Evolutionary conservation across 2,329 filamentous ascomycete species (phyloP).

Genomic region (Eutypa lata): DNA sequence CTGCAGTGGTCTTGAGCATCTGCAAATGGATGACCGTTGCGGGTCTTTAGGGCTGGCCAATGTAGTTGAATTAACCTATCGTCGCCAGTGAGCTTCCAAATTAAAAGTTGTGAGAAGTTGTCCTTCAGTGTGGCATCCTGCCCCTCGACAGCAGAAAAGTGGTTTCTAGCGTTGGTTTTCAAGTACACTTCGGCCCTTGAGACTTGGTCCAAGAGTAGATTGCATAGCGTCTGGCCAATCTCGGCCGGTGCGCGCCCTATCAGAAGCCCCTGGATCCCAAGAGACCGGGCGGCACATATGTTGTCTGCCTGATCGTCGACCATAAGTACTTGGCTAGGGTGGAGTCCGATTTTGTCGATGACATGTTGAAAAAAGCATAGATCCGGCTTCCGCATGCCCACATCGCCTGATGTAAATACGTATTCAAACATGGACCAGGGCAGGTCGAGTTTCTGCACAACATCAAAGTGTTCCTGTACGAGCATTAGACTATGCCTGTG

Average conservation of each 20-base stretch:
- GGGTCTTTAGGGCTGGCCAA: no score
- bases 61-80: no score
- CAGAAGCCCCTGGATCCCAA: background rate
- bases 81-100: slow-evolving; percentile 31
- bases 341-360: slow-evolving; percentile 9
- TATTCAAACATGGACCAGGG: slow-evolving; percentile 8
- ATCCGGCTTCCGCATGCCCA: slow-evolving; percentile 21
- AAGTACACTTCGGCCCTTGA: slow-evolving; percentile 7
- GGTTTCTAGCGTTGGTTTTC: slow-evolving; percentile 8
- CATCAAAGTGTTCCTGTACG: slow-evolving; percentile 14
- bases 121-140: slow-evolving; percentile 29
- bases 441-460: slow-evolving; percentile 1
- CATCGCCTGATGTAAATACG: slow-evolving; percentile 8
- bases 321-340: slow-evolving; percentile 12
- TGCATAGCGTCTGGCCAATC: background rate
- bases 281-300: slow-evolving; percentile 17
- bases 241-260: no score
- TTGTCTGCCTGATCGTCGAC: slow-evolving; percentile 18
- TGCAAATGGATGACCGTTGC: slow-evolving; percentile 17
- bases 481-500: background rate
- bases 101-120: slow-evolving; percentile 34
- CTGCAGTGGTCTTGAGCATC: no score
- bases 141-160: slow-evolving; percentile 19
- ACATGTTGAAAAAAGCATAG: slow-evolving; percentile 18
- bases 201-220: slow-evolving; percentile 7